Base-by-base conservation (phyloP, 306 rosid species). In the Lathyrus aphaca region DNA sequence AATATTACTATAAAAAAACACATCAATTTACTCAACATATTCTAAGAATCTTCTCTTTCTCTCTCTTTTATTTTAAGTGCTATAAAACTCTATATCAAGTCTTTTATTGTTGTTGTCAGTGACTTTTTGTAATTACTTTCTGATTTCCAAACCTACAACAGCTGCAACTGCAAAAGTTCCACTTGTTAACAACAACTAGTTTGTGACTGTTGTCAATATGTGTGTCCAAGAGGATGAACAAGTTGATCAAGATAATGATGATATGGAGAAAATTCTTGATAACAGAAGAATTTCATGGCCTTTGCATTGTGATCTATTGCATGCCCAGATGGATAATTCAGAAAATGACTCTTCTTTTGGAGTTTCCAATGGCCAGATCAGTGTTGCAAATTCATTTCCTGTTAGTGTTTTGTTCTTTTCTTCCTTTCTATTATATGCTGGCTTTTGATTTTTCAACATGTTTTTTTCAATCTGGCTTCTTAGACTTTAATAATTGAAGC, bases 201-300 rank as follows among this genome's bases (percentile, higher is more conserved):
- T 30, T 66, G 46, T 54, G 19, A 21, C 30, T 53, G 73, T 67
- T 72, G 58, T 60, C 46, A 74, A 11, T 87, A 91, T 95, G 97
- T 95, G 97, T 76, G 84, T 87, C 40, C 85, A 82, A 71, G 95
- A 89, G 5, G 76, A 77, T 30, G 97, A 92, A 25, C 86, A 82
- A 84, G 82, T 86, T 74, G 91, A 40, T 13, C 79, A 71, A 57
- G 86, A 53, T 53, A 53, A 53, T 46, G 16, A 6, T 11, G 21
- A 82, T 38, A 72, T 71, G 63, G 86, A 80, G 30, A 63, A 46
- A 63, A 3, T 25, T 25, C 38, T 82, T 45, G 89, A 76, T 45
- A 81, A 66, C 61, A 73, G 63, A 69, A 79, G 30, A 12, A 57
- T 69, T 75, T 77, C 87, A 57, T 76, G 85, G 88, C 85, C 94